A percentile compares a stretch with the other conserved stretches of the same genome.
Evolutionary conservation across 1,139 yeast species (phyloP).

Genomic region (Protomyces arabidopsidicola): DNA sequence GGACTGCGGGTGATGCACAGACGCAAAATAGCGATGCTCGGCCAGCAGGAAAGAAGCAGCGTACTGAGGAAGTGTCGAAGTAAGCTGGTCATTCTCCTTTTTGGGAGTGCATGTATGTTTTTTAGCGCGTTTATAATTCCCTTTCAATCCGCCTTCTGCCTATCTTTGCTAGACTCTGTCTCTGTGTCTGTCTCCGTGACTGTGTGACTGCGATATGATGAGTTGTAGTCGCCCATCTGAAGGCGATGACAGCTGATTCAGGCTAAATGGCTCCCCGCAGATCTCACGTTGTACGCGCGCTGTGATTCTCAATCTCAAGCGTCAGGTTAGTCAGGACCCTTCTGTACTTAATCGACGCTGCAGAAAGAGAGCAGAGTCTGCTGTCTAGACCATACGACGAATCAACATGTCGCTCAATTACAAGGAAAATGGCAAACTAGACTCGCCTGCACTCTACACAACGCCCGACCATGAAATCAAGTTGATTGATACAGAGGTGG

Average conservation of each 20-base stretch:
- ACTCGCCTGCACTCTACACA: constrained; percentile 40
- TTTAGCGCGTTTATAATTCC: neutral
- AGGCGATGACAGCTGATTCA: neutral
- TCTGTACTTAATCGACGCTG: neutral
- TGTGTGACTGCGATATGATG: too few species aligned
- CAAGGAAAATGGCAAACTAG: neutral
- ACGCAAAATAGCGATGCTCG: neutral
- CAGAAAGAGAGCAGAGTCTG: neutral
- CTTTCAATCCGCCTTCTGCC: neutral
- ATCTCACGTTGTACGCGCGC: neutral
- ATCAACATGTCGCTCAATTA: neutral
- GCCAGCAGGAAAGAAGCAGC: neutral
- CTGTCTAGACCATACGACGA: too few species aligned
- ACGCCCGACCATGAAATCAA: constrained; percentile 40
- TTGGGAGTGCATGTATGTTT: neutral
- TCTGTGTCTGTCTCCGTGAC: too few species aligned
- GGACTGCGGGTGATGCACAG: neutral
- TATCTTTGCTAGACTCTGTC: neutral
- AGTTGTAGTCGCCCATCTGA: too few species aligned
- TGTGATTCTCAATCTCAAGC: neutral
- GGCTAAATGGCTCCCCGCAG: neutral
- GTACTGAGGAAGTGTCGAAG: neutral
- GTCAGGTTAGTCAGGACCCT: neutral
- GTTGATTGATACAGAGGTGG: constrained; percentile 35
- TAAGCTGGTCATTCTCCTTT: neutral